Evolutionary conservation across 2,329 filamentous ascomycete species (phyloP).

Genomic region (Didymella keratinophila): DNA sequence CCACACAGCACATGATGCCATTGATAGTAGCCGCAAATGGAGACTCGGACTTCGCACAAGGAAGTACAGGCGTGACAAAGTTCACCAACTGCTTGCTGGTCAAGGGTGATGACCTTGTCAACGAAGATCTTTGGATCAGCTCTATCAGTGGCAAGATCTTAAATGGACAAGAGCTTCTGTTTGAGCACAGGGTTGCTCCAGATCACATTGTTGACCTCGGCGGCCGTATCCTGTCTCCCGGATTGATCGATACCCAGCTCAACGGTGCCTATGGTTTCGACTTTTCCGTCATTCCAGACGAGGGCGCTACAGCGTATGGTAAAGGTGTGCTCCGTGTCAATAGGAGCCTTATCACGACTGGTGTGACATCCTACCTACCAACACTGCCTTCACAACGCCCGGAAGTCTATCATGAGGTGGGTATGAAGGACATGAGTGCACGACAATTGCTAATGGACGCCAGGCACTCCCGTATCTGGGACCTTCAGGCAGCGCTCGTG

Average conservation of each 20-base stretch:
- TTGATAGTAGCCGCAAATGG: constrained; percentile 9
- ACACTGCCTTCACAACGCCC: constrained; percentile 82
- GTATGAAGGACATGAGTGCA: not conserved
- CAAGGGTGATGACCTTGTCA: constrained; percentile 70
- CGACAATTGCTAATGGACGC: not conserved
- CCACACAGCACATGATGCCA: constrained; percentile 14
- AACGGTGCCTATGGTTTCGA: constrained; percentile 95
- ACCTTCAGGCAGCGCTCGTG: constrained; percentile 69
- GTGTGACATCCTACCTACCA: constrained; percentile 87
- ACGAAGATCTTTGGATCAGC: constrained; percentile 89
- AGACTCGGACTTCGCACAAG: not conserved
- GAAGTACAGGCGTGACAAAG: constrained; percentile 70
- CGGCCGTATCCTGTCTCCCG: constrained; percentile 83
- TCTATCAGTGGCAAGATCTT: constrained; percentile 83
- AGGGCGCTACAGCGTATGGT: constrained; percentile 67
- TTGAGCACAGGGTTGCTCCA: constrained; percentile 72
- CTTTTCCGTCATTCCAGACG: constrained; percentile 78
- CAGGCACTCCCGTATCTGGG: constrained; percentile 78
- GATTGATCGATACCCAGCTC: constrained; percentile 89
- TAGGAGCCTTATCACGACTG: constrained; percentile 74
- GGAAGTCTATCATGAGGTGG: constrained; percentile 81
- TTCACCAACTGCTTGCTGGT: constrained; percentile 88
- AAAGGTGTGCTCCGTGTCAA: constrained; percentile 78
- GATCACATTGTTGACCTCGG: constrained; percentile 80
- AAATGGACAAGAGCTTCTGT: constrained; percentile 70